A percentile compares a stretch with the other conserved stretches of the same genome.
These are phyloP conservation scores for Termitomyces sp. DNA, from an alignment of 768 basidiomycete genomes.

Conservation along the genomic window DNA sequence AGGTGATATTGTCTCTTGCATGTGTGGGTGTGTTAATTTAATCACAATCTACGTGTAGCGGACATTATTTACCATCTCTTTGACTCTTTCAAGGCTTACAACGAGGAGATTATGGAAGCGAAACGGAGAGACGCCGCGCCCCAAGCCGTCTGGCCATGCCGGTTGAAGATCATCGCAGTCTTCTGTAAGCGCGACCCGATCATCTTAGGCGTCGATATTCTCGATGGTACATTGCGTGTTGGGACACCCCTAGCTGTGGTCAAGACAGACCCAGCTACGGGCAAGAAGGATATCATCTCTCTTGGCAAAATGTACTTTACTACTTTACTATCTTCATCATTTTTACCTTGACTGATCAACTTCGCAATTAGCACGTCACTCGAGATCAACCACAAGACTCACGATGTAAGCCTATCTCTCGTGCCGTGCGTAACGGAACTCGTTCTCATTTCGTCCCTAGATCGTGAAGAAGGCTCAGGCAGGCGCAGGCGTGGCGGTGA, in stretches of 20 bases:
- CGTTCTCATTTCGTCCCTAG: conserved; percentile 29
- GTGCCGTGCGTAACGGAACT: background rate
- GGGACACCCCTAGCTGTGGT: conserved; percentile 96
- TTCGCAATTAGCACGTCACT: conserved; percentile 68
- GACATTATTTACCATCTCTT: conserved; percentile 99
- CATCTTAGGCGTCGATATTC: conserved; percentile 92
- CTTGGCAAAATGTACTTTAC: conserved; percentile 87
- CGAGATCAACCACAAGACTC: conserved; percentile 93
- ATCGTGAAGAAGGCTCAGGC: conserved; percentile 90
- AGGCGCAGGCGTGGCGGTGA: conserved; percentile 96
- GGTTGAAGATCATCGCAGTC: conserved; percentile 86
- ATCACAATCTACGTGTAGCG: conserved; percentile 40
- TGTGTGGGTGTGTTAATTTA: background rate
- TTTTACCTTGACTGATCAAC: conserved; percentile 3
- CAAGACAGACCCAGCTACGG: conserved; percentile 79
- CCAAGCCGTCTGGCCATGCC: conserved; percentile 94
- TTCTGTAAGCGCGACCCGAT: conserved; percentile 98
- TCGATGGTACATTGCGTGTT: conserved; percentile 85
- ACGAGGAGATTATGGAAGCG: conserved; percentile 87
- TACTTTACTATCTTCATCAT: background rate
- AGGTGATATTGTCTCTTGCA: conserved; percentile 41
- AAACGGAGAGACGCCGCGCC: conserved; percentile 89
- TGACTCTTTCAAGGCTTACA: conserved; percentile 93
- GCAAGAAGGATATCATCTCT: conserved; percentile 86
- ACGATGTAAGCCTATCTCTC: conserved; percentile 48